Evolutionary conservation across 352 stramenopile species (phyloP).

Genomic region (Globisporangium irregulare): DNA sequence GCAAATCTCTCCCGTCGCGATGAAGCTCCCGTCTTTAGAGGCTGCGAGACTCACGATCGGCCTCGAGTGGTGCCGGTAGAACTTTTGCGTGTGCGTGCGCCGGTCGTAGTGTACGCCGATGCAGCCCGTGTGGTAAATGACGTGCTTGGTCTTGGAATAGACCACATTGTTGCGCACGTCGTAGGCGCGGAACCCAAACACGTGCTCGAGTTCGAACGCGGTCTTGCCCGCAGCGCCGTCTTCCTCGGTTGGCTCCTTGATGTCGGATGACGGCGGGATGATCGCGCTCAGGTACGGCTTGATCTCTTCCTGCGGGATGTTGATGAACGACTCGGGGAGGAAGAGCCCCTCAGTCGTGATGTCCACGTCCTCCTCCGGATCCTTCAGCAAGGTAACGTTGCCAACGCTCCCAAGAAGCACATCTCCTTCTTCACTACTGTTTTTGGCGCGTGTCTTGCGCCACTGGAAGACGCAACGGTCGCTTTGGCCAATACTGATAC

Average conservation of each 20-base stretch:
- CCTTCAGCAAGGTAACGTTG: constrained; percentile 34
- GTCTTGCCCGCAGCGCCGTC: constrained; percentile 35
- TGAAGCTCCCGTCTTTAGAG: constrained; percentile 46
- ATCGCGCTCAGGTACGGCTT: constrained; percentile 70
- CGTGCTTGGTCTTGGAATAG: constrained; percentile 64
- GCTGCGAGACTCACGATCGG: constrained; percentile 57
- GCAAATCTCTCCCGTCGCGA: constrained; percentile 76
- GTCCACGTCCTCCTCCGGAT: constrained; percentile 52
- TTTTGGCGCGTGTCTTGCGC: constrained; percentile 37
- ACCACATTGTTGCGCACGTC: constrained; percentile 59
- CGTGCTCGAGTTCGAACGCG: constrained; percentile 60
- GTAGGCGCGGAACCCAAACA: constrained; percentile 56
- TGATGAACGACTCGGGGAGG: constrained; percentile 55
- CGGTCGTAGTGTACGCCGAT: constrained; percentile 63
- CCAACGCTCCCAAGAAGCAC: constrained; percentile 5
- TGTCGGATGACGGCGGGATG: constrained; percentile 41
- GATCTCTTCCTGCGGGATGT: constrained; percentile 42
- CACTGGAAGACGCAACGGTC: constrained; percentile 76
- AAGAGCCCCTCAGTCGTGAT: constrained; percentile 53
- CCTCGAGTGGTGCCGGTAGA: constrained; percentile 54
- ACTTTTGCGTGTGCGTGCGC: constrained; percentile 59
- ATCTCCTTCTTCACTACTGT: not conserved
- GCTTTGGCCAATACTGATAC: constrained; percentile 48
- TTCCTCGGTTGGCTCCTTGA: constrained; percentile 29
- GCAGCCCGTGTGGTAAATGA: constrained; percentile 58